phyloP scores from a whole-genome alignment of 768 basidiomycete species.

The Bullera alba region DNA sequence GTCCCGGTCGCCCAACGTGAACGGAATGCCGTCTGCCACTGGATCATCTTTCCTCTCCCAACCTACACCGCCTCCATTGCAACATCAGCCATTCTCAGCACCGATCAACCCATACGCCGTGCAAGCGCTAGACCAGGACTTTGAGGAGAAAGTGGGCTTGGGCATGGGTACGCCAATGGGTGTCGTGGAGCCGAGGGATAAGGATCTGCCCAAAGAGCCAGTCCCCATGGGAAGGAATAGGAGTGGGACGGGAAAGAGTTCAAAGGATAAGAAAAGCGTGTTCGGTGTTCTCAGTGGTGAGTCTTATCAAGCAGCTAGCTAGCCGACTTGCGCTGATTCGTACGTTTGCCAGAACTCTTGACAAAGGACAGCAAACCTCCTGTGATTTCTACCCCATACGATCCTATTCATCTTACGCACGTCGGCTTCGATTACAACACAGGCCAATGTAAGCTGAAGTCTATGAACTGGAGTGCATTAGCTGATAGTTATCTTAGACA shows the following conservation, averaged over 20 bases:
- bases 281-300: conserved; percentile 44
- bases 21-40: conserved; percentile 3
- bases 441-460: conserved; percentile 61
- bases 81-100: conserved; percentile 34
- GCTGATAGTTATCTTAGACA: conserved; percentile 24
- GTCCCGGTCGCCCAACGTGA: neutral
- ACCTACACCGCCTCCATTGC: conserved; percentile 20
- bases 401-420: conserved; percentile 97
- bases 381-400: conserved; percentile 96
- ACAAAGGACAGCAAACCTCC: conserved; percentile 42
- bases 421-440: conserved; percentile 99
- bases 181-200: conserved; percentile 27
- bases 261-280: conserved; percentile 45
- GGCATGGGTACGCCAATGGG: conserved; percentile 30
- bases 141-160: conserved; percentile 33
- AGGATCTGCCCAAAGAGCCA: conserved; percentile 42
- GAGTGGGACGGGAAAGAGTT: conserved; percentile 42
- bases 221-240: conserved; percentile 28
- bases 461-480: neutral
- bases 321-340: neutral
- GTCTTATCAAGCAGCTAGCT: neutral
- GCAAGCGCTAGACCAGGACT: conserved; percentile 19
- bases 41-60: conserved; percentile 12
- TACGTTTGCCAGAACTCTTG: conserved; percentile 27
- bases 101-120: conserved; percentile 32